These are phyloP conservation scores for Solanum chiquidenum DNA, from an alignment of 257 asterid genomes.

Conservation along the genomic window DNA sequence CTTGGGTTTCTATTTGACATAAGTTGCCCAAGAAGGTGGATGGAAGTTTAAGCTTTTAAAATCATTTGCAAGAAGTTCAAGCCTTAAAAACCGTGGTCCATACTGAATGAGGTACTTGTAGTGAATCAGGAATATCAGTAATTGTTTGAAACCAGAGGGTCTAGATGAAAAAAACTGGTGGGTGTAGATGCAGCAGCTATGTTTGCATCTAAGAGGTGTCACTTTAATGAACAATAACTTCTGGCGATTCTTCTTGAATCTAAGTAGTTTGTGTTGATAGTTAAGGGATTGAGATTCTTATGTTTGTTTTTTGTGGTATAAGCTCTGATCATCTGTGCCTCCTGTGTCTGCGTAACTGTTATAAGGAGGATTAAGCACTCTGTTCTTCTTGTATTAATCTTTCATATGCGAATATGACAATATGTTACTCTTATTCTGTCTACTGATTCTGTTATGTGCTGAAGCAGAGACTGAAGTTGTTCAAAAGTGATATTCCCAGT, in stretches of 20 bases:
- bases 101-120: neutral
- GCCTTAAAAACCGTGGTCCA: neutral
- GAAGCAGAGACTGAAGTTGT: slow-evolving; percentile 14
- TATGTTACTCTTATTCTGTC: neutral
- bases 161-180: neutral
- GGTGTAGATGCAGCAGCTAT: neutral
- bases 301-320: neutral
- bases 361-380: neutral
- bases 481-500: slow-evolving; percentile 50
- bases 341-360: neutral
- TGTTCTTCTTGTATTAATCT: neutral
- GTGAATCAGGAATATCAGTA: neutral
- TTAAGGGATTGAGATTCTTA: neutral
- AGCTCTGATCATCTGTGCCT: neutral
- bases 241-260: neutral
- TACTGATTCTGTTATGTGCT: slow-evolving; percentile 17
- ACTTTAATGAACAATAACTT: neutral
- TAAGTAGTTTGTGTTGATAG: neutral
- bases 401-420: neutral
- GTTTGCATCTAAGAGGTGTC: neutral
- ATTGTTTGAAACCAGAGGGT: neutral
- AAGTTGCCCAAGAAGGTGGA: neutral
- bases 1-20: neutral
- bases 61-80: neutral
- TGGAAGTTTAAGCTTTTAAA: neutral